Percentiles rank a stretch among this genome's conserved stretches.
phyloP scores from a whole-genome alignment of 495 filamentous ascomycete species.

The Penicillium desertorum region DNA sequence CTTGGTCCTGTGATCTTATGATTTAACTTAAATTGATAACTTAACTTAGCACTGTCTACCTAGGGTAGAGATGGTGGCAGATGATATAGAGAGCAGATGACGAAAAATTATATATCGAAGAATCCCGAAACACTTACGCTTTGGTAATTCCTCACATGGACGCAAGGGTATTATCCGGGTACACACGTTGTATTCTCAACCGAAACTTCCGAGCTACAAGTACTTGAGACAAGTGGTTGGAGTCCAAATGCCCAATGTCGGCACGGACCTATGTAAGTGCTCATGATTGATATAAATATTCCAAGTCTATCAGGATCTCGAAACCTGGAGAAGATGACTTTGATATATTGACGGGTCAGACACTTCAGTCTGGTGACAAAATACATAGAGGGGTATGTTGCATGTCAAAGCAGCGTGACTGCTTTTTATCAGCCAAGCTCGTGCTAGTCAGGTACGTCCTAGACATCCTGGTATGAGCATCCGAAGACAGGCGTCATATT shows the following conservation, averaged over 20 bases:
- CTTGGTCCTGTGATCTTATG: no score
- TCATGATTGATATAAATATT: not conserved
- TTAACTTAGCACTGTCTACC: no score
- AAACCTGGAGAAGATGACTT: no score
- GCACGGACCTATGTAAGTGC: not conserved
- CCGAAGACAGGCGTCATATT: not conserved
- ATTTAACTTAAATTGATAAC: no score
- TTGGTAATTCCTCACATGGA: no score
- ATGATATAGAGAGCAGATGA: no score
- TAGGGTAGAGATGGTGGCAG: no score
- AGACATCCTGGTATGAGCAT: not conserved
- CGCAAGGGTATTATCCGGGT: no score
- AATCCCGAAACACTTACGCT: no score
- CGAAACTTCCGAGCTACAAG: not conserved
- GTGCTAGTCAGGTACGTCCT: conserved; percentile 5
- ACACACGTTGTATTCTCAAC: not conserved
- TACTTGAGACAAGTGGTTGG: not conserved
- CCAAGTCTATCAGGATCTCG: not conserved
- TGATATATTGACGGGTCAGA: not conserved
- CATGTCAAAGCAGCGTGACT: conserved; percentile 14
- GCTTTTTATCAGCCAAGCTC: not conserved
- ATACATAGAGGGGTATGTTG: conserved; percentile 8
- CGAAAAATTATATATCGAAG: no score
- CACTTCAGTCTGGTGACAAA: conserved; percentile 1
- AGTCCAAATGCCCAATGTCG: not conserved